Conservation (phyloP, 73 alveolate species). For the Stentor roeselii region DNA sequence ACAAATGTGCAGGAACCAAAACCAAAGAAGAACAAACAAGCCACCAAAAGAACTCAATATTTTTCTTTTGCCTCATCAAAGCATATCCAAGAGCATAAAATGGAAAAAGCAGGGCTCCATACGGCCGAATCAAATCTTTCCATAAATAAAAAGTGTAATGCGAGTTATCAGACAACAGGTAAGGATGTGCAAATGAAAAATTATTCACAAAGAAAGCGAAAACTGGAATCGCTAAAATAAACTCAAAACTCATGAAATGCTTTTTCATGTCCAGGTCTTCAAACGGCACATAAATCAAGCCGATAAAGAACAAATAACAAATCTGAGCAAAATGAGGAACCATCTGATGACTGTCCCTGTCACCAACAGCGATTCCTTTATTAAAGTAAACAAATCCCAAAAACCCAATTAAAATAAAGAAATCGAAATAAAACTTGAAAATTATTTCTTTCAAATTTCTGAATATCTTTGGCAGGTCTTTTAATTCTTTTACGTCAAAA, state of each 20-base stretch:
- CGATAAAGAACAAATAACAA: constrained; percentile 20
- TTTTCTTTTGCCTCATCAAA: constrained; percentile 22
- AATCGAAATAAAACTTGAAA: background rate
- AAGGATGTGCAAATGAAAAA: constrained; percentile 43
- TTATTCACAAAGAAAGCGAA: background rate
- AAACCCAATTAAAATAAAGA: constrained; percentile 9
- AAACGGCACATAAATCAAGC: background rate
- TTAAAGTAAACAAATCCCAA: constrained; percentile 28
- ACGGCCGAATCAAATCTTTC: constrained; percentile 35
- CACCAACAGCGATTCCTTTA: constrained; percentile 43
- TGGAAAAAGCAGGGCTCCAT: constrained; percentile 27
- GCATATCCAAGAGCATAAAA: background rate
- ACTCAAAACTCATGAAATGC: background rate
- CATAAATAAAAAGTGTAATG: constrained; percentile 57
- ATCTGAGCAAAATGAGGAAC: constrained; percentile 33
- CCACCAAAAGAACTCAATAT: constrained; percentile 7
- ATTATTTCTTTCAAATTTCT: constrained; percentile 29
- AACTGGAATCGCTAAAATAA: background rate
- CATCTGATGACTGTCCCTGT: constrained; percentile 31
- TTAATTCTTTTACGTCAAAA: no score
- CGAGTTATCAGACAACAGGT: constrained; percentile 44
- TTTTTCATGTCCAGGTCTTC: background rate
- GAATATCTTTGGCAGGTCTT: background rate
- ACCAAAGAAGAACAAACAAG: background rate
- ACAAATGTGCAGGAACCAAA: constrained; percentile 25